Evolutionary conservation across 2,329 filamentous ascomycete genomes (phyloP), one percentile per base, ranked within the genome.

Genomic region (Fusarium paranaense): DNA sequence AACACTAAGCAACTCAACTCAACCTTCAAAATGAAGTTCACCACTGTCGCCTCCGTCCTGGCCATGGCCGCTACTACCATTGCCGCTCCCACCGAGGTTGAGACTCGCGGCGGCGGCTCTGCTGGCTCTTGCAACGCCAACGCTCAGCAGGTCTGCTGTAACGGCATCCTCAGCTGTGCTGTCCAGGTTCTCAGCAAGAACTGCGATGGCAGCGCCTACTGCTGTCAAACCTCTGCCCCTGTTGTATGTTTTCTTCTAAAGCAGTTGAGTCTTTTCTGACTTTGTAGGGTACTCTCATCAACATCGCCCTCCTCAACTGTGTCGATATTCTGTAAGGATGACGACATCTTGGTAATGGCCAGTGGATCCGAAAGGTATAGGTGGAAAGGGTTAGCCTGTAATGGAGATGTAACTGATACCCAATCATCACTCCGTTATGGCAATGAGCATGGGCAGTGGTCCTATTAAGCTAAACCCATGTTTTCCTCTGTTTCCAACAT

Each of bases 1-100:
- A 22, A 22, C 22, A 22, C 22, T 22, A 22, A 22, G 22, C 22
- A 22, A 22, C 22, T n/a, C 11, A 22, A 42, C 40, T 18, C n/a
- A 35, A 22, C 30, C 22, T 63, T 45, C 71, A 74, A 69, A 60
- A 73, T 73, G 71, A 69, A 73, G 57, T 73, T 73, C 71, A 37
- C 67, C 22, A 74, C 38, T n/a, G 30, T 72, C 37, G 63, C 60
- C 33, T 62, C 71, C 22, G 14, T 66, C 64, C 30, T 73, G 37
- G 64, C 71, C 45, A 71, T 73, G 64, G 67, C 67, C 22, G 9
- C 64, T 25, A 68, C 52, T 18, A 67, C 50, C 60, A 60, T 74
- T 2, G 71, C 71, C 20, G 67, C 71, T 62, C 71, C 67, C 20
- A 32, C 47, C 6, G 59, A 66, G 3, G 22, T 70, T 13, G 50